Evolutionary conservation across 257 asterid genomes (phyloP).

Genomic region (Paraleonurus japonicus): DNA sequence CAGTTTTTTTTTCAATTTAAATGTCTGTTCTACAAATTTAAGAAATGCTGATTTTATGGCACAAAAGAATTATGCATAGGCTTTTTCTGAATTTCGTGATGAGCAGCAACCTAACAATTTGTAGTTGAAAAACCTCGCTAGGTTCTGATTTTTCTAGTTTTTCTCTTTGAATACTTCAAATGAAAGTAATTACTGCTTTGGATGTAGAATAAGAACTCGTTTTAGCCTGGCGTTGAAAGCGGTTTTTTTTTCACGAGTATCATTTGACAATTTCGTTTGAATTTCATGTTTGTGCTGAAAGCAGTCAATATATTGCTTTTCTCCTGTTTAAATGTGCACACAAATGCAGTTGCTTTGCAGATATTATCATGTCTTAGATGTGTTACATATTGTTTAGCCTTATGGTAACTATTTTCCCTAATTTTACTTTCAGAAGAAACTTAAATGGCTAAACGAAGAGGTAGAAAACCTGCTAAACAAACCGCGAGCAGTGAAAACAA

Average conservation of each 20-base stretch:
- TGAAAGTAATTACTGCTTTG: not conserved
- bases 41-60: not conserved
- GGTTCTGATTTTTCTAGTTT: not conserved
- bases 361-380: constrained; percentile 1
- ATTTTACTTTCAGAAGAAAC: constrained; percentile 19
- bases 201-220: not conserved
- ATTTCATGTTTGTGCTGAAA: not conserved
- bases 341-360: constrained; percentile 3
- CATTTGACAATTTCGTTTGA: not conserved
- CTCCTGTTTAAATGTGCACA: not conserved
- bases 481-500: constrained; percentile 4
- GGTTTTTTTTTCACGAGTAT: not conserved
- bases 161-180: not conserved
- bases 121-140: not conserved
- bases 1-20: not conserved
- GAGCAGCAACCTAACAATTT: not conserved
- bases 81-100: not conserved
- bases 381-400: not conserved
- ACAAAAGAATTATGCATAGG: not conserved
- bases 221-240: not conserved
- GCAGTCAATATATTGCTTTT: not conserved
- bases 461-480: constrained; percentile 26
- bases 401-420: not conserved
- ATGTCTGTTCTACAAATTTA: not conserved
- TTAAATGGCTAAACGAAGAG: constrained; percentile 41